Percentiles rank a stretch among this genome's conserved stretches.
Conservation (phyloP, 495 filamentous ascomycete species). For the Penicillium lagena region DNA sequence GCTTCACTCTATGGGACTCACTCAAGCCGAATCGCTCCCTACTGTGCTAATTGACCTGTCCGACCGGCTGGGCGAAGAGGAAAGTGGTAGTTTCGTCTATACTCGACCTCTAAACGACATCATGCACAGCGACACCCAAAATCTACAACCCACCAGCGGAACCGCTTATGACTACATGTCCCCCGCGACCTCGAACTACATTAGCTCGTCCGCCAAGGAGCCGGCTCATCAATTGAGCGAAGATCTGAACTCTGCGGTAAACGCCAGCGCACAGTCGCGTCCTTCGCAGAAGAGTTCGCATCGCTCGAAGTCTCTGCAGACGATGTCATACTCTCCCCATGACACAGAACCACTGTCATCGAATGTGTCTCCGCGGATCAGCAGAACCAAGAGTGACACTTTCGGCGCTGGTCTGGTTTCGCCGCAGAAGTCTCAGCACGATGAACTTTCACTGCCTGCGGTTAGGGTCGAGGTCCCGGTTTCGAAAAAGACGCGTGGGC, state of each 20-base stretch:
- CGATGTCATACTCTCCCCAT: conserved; percentile 24
- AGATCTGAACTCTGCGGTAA: conserved; percentile 2
- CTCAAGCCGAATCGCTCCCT: conserved; percentile 14
- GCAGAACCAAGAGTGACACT: conserved; percentile 20
- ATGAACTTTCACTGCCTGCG: conserved; percentile 24
- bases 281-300: conserved; percentile 8
- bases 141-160: not conserved
- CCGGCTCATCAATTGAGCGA: not conserved
- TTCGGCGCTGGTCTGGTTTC: conserved; percentile 3
- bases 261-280: conserved; percentile 3
- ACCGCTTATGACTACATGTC: not conserved
- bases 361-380: conserved; percentile 14
- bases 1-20: conserved; percentile 10
- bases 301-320: conserved; percentile 23
- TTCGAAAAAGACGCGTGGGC: conserved; percentile 26
- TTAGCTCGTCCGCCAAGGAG: not conserved
- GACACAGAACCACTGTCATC: conserved; percentile 40
- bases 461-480: conserved; percentile 11
- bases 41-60: conserved; percentile 1
- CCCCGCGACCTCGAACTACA: not conserved
- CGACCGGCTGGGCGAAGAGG: not conserved
- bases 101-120: not conserved
- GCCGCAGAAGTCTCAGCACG: conserved; percentile 15
- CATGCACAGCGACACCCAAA: conserved; percentile 4
- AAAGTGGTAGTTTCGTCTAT: not conserved